A percentile compares a stretch with the other conserved stretches of the same genome.
Evolutionary conservation across 306 rosid genomes (phyloP).

Genomic region (Malus fusca): DNA sequence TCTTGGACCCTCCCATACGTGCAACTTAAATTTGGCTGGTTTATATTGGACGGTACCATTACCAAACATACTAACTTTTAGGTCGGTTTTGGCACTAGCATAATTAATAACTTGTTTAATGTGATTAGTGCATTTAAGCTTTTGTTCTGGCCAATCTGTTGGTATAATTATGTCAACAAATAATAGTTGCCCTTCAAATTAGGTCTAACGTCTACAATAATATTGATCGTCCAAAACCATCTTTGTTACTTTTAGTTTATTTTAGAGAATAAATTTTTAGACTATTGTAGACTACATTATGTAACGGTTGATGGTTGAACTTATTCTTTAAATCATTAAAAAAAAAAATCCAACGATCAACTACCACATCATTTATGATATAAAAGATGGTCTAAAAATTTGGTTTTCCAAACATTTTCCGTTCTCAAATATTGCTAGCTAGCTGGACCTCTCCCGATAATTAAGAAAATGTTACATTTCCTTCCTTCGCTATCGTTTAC

Average conservation of each 20-base stretch:
- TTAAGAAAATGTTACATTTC: background rate
- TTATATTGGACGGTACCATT: conserved; percentile 37
- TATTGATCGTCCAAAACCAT: background rate
- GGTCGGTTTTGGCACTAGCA: background rate
- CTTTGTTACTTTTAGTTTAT: background rate
- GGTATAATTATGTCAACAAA: background rate
- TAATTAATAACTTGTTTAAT: background rate
- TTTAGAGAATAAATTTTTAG: no score
- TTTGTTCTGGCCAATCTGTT: background rate
- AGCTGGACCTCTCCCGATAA: background rate
- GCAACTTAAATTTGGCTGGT: conserved; percentile 32
- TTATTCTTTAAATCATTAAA: no score
- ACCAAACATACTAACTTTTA: background rate
- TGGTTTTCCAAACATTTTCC: no score
- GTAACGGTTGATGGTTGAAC: no score
- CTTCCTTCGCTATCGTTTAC: background rate
- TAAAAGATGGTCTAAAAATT: no score
- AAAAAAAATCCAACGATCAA: no score
- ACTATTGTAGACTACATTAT: no score
- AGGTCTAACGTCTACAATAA: background rate
- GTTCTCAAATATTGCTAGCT: background rate
- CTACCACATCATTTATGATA: no score
- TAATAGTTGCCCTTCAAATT: background rate
- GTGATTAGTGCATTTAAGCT: background rate
- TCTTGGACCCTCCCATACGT: conserved; percentile 1